Percentiles rank a stretch among this genome's conserved stretches.
These are phyloP conservation scores for Fusarium sp. DNA, from an alignment of 2,329 filamentous ascomycete species.

Conservation along the genomic window DNA sequence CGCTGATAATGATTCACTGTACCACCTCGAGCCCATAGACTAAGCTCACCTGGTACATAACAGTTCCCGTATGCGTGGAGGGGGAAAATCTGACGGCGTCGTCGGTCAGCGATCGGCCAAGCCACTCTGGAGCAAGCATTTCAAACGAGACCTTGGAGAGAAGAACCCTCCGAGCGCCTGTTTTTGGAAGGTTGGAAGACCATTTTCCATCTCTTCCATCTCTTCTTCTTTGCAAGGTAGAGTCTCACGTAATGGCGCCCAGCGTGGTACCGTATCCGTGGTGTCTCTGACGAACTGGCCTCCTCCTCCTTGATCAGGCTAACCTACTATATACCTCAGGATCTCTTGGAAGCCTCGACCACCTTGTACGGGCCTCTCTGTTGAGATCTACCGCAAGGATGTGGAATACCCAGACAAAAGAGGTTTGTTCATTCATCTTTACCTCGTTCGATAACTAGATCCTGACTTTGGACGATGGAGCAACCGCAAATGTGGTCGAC, in stretches of 20 bases:
- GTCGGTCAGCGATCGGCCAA: slow-evolving; percentile 25
- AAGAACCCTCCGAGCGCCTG: not conserved
- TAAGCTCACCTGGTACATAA: slow-evolving; percentile 28
- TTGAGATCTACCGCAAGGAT: slow-evolving; percentile 9
- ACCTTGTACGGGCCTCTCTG: not conserved
- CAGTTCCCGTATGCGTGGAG: slow-evolving; percentile 7
- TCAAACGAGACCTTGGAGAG: not conserved
- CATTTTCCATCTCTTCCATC: not conserved
- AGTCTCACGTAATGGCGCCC: slow-evolving; percentile 34
- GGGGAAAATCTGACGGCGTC: slow-evolving; percentile 26
- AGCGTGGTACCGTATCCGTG: slow-evolving; percentile 17
- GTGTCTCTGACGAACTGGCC: slow-evolving; percentile 20
- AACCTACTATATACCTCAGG: slow-evolving; percentile 7
- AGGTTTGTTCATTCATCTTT: slow-evolving; percentile 31
- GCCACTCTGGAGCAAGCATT: slow-evolving; percentile 21
- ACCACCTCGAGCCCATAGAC: slow-evolving; percentile 20
- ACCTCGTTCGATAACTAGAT: not conserved
- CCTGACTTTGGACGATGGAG: slow-evolving; percentile 26
- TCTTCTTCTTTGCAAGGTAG: slow-evolving; percentile 13
- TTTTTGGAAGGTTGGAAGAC: not conserved
- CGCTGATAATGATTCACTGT: slow-evolving; percentile 27
- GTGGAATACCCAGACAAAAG: slow-evolving; percentile 40
- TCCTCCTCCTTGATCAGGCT: slow-evolving; percentile 4
- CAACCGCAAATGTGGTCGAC: slow-evolving; percentile 44
- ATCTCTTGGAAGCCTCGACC: not conserved